Evolutionary conservation across 2,329 filamentous ascomycete genomes (phyloP).

Genomic region (Fusarium coicis): DNA sequence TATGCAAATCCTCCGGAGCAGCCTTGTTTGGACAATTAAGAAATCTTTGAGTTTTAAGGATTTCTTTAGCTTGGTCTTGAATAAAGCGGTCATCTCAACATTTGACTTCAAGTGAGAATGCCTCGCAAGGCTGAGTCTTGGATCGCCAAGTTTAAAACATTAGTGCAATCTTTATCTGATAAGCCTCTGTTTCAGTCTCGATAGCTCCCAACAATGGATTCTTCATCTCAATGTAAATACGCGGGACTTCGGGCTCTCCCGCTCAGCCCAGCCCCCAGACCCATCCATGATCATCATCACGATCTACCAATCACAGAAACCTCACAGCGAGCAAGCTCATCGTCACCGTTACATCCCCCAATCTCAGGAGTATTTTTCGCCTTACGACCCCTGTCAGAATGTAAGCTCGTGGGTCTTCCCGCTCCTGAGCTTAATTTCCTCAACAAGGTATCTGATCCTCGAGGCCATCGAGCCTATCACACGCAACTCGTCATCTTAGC

Average conservation of each 20-base stretch:
- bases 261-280: not conserved
- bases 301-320: not conserved
- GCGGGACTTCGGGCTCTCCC: not conserved
- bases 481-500: not conserved
- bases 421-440: constrained; percentile 18
- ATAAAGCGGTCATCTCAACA: too few species aligned
- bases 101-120: not conserved
- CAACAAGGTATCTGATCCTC: constrained; percentile 21
- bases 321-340: not conserved
- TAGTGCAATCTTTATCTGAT: not conserved
- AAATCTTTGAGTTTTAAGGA: rapidly evolving
- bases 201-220: not conserved
- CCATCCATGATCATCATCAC: not conserved
- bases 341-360: constrained; percentile 5
- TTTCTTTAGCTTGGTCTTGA: not conserved
- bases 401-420: constrained; percentile 18
- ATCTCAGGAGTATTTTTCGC: not conserved
- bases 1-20: not conserved
- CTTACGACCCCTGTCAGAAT: constrained; percentile 9
- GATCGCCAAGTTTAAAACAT: not conserved
- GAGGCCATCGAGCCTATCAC: constrained; percentile 15
- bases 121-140: not conserved
- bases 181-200: not conserved
- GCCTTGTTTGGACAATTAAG: not conserved
- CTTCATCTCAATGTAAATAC: not conserved